phyloP scores from a whole-genome alignment of 2,329 filamentous ascomycete genomes.

The Apiospora hydei region DNA sequence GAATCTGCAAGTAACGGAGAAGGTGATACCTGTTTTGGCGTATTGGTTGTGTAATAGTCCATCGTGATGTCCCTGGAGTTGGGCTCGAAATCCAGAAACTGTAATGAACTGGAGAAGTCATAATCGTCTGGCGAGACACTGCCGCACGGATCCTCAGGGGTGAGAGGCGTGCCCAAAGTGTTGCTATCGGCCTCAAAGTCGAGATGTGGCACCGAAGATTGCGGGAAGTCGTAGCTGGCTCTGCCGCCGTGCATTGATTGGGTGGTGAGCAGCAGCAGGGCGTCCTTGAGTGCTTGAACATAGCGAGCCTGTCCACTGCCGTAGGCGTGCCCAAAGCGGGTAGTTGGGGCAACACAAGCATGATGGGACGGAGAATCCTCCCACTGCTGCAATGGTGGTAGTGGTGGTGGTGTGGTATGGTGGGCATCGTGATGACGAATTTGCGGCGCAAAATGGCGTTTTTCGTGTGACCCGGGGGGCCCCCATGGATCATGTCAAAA shows the following conservation, averaged over 20 bases:
- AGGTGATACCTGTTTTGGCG: background rate
- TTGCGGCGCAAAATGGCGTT: background rate
- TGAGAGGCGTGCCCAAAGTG: background rate
- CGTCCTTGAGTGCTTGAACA: background rate
- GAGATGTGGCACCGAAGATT: background rate
- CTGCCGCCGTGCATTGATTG: background rate
- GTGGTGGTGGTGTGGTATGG: background rate
- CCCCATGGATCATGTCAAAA: background rate
- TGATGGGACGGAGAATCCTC: background rate
- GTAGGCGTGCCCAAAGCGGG: background rate
- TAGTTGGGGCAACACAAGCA: background rate
- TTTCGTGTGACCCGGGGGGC: background rate
- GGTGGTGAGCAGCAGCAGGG: background rate
- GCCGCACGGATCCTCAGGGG: background rate
- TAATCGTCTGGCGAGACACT: background rate
- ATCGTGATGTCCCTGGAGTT: background rate
- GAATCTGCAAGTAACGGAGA: background rate
- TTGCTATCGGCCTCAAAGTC: background rate
- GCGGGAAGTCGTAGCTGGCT: background rate
- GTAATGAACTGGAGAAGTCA: background rate
- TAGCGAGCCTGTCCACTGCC: background rate
- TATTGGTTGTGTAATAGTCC: background rate
- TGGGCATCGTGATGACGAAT: constrained; percentile 7
- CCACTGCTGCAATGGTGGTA: background rate
- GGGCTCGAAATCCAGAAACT: background rate